Conservation (phyloP, 139 green algal genomes). For the Axilococcus clingmanii region DNA sequence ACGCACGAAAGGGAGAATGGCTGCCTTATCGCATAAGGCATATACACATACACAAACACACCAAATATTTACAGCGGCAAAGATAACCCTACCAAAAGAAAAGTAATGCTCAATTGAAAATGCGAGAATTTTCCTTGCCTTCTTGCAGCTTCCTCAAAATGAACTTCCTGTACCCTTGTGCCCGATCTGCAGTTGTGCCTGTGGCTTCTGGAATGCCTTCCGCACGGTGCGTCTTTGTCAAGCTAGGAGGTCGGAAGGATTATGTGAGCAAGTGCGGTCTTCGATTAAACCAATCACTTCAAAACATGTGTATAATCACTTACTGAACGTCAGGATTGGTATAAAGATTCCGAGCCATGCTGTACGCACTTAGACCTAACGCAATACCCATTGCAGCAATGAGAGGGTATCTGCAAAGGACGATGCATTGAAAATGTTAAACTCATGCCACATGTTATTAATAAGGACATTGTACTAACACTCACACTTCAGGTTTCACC, state of each 20-base stretch:
- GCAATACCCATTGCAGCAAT: slow-evolving; percentile 8
- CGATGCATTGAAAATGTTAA: neutral
- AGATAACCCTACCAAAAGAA: neutral
- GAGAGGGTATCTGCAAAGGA: slow-evolving; percentile 6
- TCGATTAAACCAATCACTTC: neutral
- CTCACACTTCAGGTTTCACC: slow-evolving; percentile 9
- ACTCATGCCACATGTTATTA: neutral
- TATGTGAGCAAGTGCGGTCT: neutral
- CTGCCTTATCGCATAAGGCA: too few species aligned
- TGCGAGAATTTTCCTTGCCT: slow-evolving; percentile 1
- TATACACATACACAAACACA: too few species aligned
- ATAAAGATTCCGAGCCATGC: slow-evolving; percentile 5
- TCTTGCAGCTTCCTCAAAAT: slow-evolving; percentile 8
- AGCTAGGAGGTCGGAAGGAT: neutral
- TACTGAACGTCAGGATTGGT: slow-evolving; percentile 16
- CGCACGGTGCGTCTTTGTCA: slow-evolving; percentile 5
- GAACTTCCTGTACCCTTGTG: slow-evolving; percentile 8
- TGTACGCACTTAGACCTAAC: neutral
- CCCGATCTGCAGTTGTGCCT: slow-evolving; percentile 1
- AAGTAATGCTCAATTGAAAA: slow-evolving; percentile 7
- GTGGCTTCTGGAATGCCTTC: slow-evolving; percentile 9
- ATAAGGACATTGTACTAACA: slow-evolving; percentile 6
- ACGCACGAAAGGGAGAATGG: too few species aligned
- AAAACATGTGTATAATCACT: slow-evolving; percentile 4
- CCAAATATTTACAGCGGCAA: too few species aligned